These are phyloP conservation scores for Amanita inopinata DNA, from an alignment of 768 basidiomycete species.

Conservation along the genomic window DNA sequence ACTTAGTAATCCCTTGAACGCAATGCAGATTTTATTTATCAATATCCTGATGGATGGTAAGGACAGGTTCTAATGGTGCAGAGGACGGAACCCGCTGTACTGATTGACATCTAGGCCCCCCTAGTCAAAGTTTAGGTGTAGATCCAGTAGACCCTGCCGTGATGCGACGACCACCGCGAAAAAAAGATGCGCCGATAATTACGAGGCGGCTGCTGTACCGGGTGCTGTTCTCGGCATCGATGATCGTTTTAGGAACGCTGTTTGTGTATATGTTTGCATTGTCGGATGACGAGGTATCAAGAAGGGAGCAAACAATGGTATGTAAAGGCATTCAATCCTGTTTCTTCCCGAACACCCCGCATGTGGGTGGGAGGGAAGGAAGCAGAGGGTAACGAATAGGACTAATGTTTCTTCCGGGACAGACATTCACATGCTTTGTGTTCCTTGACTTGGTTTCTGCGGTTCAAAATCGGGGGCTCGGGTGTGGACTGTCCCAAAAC, in stretches of 20 bases:
- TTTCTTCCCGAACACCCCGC: no score
- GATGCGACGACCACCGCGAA: slow-evolving; percentile 88
- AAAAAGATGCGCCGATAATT: slow-evolving; percentile 86
- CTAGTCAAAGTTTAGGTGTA: slow-evolving; percentile 91
- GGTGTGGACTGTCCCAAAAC: slow-evolving; percentile 77
- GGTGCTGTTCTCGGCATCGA: slow-evolving; percentile 86
- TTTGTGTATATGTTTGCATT: slow-evolving; percentile 81
- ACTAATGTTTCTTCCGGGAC: slow-evolving; percentile 11
- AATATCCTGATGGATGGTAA: slow-evolving; percentile 97
- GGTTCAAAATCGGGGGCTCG: slow-evolving; percentile 86
- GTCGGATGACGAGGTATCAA: slow-evolving; percentile 74
- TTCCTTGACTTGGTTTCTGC: slow-evolving; percentile 96
- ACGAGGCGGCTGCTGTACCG: slow-evolving; percentile 61
- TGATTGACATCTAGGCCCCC: slow-evolving; percentile 51
- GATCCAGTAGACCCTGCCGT: slow-evolving; percentile 92
- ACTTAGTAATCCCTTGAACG: slow-evolving; percentile 86
- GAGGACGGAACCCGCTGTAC: slow-evolving; percentile 1
- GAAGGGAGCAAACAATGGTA: slow-evolving; percentile 94
- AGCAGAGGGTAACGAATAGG: neutral
- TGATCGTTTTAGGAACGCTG: slow-evolving; percentile 83
- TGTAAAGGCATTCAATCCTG: no score
- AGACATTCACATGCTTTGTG: slow-evolving; percentile 97
- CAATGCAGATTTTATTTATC: slow-evolving; percentile 99
- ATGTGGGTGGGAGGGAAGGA: neutral
- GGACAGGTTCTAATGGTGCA: slow-evolving; percentile 13